These are phyloP conservation scores for Tulasnella sp. DNA, from an alignment of 768 basidiomycete species.

Conservation along the genomic window DNA sequence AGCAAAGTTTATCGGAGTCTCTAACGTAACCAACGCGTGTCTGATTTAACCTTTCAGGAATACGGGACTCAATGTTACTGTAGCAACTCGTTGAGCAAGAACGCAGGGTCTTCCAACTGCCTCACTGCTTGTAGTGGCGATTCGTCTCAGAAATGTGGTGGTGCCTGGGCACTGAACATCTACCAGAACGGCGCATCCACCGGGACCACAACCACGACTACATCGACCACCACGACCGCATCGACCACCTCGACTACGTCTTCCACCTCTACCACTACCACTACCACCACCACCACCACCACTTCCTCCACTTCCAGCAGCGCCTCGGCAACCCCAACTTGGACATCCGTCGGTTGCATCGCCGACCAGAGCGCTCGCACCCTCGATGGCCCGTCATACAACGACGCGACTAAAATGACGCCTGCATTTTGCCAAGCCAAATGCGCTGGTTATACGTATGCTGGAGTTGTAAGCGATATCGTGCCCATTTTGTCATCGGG, in stretches of 20 bases:
- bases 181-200: background rate
- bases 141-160: background rate
- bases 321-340: background rate
- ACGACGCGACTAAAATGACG: conserved; percentile 8
- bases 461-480: background rate
- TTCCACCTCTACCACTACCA: background rate
- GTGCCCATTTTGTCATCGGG: too few species aligned
- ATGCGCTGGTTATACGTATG: conserved; percentile 14
- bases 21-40: too few species aligned
- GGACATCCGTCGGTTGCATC: conserved; percentile 19
- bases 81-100: background rate
- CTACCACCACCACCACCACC: background rate
- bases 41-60: too few species aligned
- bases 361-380: conserved; percentile 14
- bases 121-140: background rate
- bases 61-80: conserved; percentile 19
- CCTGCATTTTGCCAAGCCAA: conserved; percentile 18
- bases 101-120: background rate
- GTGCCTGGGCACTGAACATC: background rate
- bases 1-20: too few species aligned
- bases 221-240: background rate
- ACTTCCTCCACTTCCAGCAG: background rate
- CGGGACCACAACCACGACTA: background rate
- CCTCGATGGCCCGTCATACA: background rate
- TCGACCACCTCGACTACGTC: too few species aligned